Percentiles rank a stretch among this genome's conserved stretches.
Evolutionary conservation across 495 filamentous ascomycete genomes (phyloP).

Genomic region (Aspergillus affinis): DNA sequence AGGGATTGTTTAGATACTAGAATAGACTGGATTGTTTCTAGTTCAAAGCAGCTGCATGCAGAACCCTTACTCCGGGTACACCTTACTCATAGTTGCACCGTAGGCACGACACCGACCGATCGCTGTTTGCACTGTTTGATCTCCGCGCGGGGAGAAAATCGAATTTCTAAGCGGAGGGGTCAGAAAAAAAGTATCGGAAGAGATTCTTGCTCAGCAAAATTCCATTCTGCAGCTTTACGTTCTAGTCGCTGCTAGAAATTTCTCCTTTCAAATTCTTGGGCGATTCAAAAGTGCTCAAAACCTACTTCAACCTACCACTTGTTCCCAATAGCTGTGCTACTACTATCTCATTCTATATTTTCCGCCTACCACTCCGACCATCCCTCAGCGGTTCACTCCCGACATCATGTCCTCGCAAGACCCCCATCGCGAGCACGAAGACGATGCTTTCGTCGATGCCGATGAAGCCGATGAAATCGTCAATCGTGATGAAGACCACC

Average conservation of each 20-base stretch:
- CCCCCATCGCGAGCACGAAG: conserved; percentile 50
- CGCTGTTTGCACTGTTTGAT: conserved; percentile 38
- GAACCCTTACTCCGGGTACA: too few relatives aligned
- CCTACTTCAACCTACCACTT: too few relatives aligned
- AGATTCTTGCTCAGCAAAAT: neutral
- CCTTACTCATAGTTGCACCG: too few relatives aligned
- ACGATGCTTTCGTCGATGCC: conserved; percentile 60
- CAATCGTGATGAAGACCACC: conserved; percentile 65
- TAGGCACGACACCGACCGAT: neutral
- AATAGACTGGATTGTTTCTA: neutral
- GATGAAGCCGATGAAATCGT: conserved; percentile 72
- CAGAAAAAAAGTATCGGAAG: conserved; percentile 10
- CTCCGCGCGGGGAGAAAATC: conserved; percentile 30
- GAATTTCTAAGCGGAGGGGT: conserved; percentile 46
- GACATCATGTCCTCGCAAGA: conserved; percentile 27
- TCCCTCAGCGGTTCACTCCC: neutral
- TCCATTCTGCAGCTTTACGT: neutral
- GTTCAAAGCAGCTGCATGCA: neutral
- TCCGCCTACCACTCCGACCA: neutral
- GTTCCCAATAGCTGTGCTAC: neutral
- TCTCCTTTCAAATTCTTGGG: neutral
- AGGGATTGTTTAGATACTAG: neutral
- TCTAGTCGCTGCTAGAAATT: neutral
- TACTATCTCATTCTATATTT: neutral
- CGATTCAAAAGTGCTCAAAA: neutral